Evolutionary conservation across 306 rosid genomes (phyloP), one percentile per base, ranked within the genome.

Genomic region (Trifolium dubium): DNA sequence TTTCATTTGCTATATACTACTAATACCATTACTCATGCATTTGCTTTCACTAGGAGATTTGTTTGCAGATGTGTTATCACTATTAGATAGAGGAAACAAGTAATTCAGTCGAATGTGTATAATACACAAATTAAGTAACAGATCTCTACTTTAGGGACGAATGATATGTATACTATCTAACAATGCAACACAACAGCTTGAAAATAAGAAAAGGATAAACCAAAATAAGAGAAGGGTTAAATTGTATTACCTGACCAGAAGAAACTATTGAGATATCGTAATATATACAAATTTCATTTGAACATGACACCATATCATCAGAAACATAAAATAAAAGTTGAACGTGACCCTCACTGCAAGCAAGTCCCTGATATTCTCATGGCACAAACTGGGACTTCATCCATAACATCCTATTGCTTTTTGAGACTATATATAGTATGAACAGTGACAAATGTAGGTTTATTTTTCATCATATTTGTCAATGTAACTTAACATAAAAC

Each of bases 401-500:
- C 54, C 40, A 6, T 43, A 14, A 53, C 49, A 63, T 28, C 10
- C 56, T 55, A 29, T 34, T 68, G n/a, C 35, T 4, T 37, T 44
- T 4, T 18, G 81, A 11, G 4, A 63, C 23, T 23, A 23, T 23
- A 54, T n/a, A 23, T 2, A 29, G 11, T 56, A 31, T n/a, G 53
- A 12, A 15, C 14, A 78, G 56, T 3, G 9, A 60, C 29, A 43
- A 18, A 2, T 13, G 39, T 32, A 46, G 7, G 66, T 62, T 79
- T 49, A 93, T 77, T 85, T 63, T 8, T 84, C 80, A 67, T 59
- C 71, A 41, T 74, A 81, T 66, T 84, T 82, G 79, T 87, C 96
- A 31, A 94, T 91, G 49, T 78, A 90, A 79, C 91, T 91, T 78
- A 94, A 76, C 17, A 94, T 63, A 77, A 94, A 89, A 56, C 97